Evolutionary conservation across 108 stramenopile species (phyloP).

Genomic region (Stephanodiscus minutulus): DNA sequence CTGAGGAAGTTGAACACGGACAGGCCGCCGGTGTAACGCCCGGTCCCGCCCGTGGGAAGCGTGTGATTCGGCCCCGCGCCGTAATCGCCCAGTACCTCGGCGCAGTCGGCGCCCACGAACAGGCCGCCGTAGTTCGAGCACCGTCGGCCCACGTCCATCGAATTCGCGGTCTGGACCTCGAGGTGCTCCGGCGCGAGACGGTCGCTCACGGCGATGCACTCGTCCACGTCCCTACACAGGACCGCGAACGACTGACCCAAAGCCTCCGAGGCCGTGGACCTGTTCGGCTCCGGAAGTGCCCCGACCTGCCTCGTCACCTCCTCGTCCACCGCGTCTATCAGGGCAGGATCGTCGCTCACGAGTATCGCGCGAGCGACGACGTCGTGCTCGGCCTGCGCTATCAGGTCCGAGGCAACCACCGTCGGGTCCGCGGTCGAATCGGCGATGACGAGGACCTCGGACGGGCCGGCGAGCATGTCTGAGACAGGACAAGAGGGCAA

Average conservation of each 20-base stretch:
- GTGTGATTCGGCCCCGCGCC: conserved; percentile 99
- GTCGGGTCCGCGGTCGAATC: conserved; percentile 90
- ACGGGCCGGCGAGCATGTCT: conserved; percentile 99
- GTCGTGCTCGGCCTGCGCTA: conserved; percentile 99
- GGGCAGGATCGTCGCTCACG: conserved; percentile 56
- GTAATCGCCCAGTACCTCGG: conserved; percentile 99
- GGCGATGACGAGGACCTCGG: conserved; percentile 96
- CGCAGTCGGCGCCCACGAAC: conserved; percentile 93
- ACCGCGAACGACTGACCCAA: conserved; percentile 86
- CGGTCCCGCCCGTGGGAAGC: conserved; percentile 97
- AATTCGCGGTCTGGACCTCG: conserved; percentile 92
- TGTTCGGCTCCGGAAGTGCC: conserved; percentile 87
- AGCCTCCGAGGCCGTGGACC: conserved; percentile 83
- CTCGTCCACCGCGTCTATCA: conserved; percentile 79
- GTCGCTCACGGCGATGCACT: conserved; percentile 86
- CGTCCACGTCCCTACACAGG: conserved; percentile 75
- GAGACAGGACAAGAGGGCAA: too few relatives aligned
- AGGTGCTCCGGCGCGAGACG: conserved; percentile 97
- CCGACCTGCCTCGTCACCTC: conserved; percentile 72
- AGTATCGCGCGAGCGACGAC: conserved; percentile 96
- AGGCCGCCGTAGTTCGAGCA: conserved; percentile 95
- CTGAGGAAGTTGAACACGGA: conserved; percentile 96
- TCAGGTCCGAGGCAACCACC: conserved; percentile 97
- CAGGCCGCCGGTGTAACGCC: conserved; percentile 96
- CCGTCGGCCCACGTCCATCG: conserved; percentile 64